Evolutionary conservation across 805 yeast genomes (phyloP).

Genomic region (Pichia kluyveri): DNA sequence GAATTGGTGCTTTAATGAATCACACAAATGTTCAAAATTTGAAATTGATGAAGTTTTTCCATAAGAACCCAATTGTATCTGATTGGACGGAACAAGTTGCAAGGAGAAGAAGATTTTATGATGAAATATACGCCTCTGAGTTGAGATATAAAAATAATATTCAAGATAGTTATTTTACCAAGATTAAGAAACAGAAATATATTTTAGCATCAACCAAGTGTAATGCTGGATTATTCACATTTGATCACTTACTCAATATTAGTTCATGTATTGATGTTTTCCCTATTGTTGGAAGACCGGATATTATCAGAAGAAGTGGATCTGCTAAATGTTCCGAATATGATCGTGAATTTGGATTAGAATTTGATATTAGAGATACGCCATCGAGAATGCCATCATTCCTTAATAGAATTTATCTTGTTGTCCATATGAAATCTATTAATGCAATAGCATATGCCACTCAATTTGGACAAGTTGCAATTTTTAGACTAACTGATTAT

Average conservation of each 20-base stretch:
- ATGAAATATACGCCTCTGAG: conserved; percentile 18
- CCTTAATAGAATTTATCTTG: conserved; percentile 21
- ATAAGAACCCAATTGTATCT: conserved; percentile 7
- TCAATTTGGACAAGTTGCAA: conserved; percentile 34
- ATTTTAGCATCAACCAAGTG: neutral
- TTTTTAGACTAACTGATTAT: conserved; percentile 33
- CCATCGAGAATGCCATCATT: neutral
- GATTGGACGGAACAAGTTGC: conserved; percentile 21
- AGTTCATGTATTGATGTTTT: conserved; percentile 2
- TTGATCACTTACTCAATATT: neutral
- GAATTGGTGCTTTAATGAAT: conserved; percentile 28
- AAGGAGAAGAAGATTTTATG: conserved; percentile 21
- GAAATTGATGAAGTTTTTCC: neutral
- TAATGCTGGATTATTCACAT: conserved; percentile 3
- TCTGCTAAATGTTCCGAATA: no score
- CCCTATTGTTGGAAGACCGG: neutral
- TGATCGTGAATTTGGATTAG: neutral
- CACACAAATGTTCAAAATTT: conserved; percentile 8
- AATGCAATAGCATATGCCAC: conserved; percentile 33
- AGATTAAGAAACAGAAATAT: neutral
- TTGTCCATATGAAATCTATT: conserved; percentile 29
- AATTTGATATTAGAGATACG: no score
- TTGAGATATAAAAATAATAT: conserved; percentile 13
- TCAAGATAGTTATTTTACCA: neutral
- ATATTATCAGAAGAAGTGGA: neutral